Evolutionary conservation across 495 filamentous ascomycete genomes (phyloP).

Genomic region (Pseudomonodictys pantanalensis): DNA sequence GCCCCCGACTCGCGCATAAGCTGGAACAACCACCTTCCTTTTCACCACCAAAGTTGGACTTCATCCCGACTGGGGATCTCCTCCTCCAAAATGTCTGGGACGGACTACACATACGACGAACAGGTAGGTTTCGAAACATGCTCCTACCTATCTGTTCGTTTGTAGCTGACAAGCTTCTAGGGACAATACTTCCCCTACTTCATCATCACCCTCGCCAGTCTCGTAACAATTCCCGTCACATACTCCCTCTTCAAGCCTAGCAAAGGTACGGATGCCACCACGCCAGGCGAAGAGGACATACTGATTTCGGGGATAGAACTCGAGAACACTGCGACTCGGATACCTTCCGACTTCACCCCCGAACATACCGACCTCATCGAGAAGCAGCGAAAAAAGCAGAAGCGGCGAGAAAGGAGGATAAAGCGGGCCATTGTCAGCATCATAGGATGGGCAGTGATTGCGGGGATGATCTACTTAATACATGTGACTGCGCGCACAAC

Average conservation of each 20-base stretch:
- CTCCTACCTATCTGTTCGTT: background rate
- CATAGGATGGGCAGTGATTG: conserved; percentile 79
- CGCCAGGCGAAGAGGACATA: background rate
- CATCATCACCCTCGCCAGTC: conserved; percentile 81
- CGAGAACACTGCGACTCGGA: conserved; percentile 64
- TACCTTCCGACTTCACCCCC: conserved; percentile 75
- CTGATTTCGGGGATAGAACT: conserved; percentile 47
- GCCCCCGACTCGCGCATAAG: no score
- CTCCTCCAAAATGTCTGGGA: conserved; percentile 55
- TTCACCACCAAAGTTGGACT: no score
- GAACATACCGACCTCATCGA: conserved; percentile 81
- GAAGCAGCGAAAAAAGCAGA: conserved; percentile 78
- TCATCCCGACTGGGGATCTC: no score
- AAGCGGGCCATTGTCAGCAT: conserved; percentile 79
- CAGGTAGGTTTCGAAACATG: conserved; percentile 51
- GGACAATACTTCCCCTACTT: conserved; percentile 99
- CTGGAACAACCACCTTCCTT: no score
- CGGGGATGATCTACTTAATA: conserved; percentile 90
- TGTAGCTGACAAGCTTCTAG: conserved; percentile 45
- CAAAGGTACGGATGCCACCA: conserved; percentile 56
- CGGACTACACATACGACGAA: conserved; percentile 97
- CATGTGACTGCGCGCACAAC: conserved; percentile 67
- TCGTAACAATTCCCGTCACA: conserved; percentile 88
- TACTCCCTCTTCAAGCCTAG: conserved; percentile 77
- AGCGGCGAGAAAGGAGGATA: conserved; percentile 81